Base-by-base conservation (phyloP, 2,329 filamentous ascomycete species). In the Trichophaea hybrida region DNA sequence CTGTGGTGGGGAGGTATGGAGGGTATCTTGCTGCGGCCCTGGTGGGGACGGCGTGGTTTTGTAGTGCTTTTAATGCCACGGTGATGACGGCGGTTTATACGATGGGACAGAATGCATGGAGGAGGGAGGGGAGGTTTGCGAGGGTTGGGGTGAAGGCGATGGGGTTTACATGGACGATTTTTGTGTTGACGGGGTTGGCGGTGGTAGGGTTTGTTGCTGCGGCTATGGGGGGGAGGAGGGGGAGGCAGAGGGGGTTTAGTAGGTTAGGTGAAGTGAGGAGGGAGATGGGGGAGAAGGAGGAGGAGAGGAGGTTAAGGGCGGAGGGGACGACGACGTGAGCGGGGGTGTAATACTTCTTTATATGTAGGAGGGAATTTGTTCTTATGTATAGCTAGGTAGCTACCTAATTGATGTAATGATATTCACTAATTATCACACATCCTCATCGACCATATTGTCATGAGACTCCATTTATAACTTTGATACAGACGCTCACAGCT, bases 151-250 rank as follows among this genome's bases (percentile, higher is more conserved):
- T 64, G n/a, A 86, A 84, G 68, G 84, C 82, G 17, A 87, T 88
- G 69, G 87, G 80, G 49, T 91, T 89, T 74, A 82, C 81, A 64
- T 93, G 87, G 87, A 82, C 78, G 24, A 8, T 35, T 8, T 37
- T 53, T n/a, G 50, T n/a, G 24, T 24, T 35, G 5, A n/a, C 33
- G 15, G 49, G 12, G 24, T 12, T 52, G 12, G 49, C 49, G 7
- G 10, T 10, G 7, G 33, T 24, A 2, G 24, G 12, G 49, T 34
- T 31, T 15, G 12, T 52, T 12, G 7, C 12, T 33, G 49, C 31
- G 10, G 49, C 49, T 1, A 2, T 49, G 44, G 44, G 46, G 46
- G 46, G 17, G 46, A 15, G 46, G 46, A 32, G 17, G 46, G 2
- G 4, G 46, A 32, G 46, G 46, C 1, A 43, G 46, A 50, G 46